Evolutionary conservation across 1,139 yeast genomes (phyloP).

Genomic region (Yamadazyma conglobata): DNA sequence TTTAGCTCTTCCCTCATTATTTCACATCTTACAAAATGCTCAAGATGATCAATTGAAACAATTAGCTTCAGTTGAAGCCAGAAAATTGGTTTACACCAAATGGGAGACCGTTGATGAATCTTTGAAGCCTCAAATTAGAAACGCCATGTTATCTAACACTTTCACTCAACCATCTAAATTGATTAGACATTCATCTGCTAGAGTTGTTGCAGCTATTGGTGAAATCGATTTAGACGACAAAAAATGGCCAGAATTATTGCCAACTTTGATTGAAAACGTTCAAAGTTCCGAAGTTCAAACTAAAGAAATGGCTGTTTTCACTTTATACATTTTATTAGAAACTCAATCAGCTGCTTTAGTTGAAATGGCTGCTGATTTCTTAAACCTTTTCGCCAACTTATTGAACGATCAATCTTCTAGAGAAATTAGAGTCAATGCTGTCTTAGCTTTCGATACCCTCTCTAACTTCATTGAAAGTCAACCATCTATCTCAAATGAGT

Average conservation of each 20-base stretch:
- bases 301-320: slow-evolving; percentile 83
- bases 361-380: slow-evolving; percentile 62
- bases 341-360: slow-evolving; percentile 63
- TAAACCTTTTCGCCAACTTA: slow-evolving; percentile 64
- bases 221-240: slow-evolving; percentile 62
- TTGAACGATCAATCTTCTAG: slow-evolving; percentile 63
- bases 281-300: slow-evolving; percentile 57
- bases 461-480: slow-evolving; percentile 65
- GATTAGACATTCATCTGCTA: slow-evolving; percentile 85
- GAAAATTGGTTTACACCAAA: slow-evolving; percentile 70
- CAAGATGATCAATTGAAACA: slow-evolving; percentile 65
- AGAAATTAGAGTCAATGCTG: slow-evolving; percentile 79
- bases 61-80: slow-evolving; percentile 92
- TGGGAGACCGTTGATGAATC: slow-evolving; percentile 63
- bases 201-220: slow-evolving; percentile 86
- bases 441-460: slow-evolving; percentile 75
- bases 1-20: slow-evolving; percentile 72
- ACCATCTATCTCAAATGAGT: slow-evolving; percentile 40
- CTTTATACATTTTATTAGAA: slow-evolving; percentile 75
- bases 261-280: slow-evolving; percentile 67
- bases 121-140: slow-evolving; percentile 59
- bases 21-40: slow-evolving; percentile 74
- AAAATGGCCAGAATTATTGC: slow-evolving; percentile 78
- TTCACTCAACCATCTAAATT: slow-evolving; percentile 54
- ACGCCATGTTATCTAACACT: slow-evolving; percentile 64